Percentiles rank a stretch among this genome's conserved stretches.
Conservation (phyloP, 805 yeast genomes). For the Ogataea ramenticola region DNA sequence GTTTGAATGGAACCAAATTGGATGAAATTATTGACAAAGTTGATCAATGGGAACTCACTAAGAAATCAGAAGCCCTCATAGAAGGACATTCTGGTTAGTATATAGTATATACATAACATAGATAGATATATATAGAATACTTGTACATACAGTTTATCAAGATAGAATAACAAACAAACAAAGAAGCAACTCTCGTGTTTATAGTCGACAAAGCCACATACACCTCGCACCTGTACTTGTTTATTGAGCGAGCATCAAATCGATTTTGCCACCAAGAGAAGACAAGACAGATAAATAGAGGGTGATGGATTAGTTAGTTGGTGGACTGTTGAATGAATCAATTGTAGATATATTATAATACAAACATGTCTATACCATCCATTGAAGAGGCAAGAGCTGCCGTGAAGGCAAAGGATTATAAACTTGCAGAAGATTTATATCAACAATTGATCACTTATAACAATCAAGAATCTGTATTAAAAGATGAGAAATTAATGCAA, state of each 20-base stretch:
- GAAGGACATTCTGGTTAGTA: constrained; percentile 10
- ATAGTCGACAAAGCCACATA: too few species aligned
- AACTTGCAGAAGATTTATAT: constrained; percentile 56
- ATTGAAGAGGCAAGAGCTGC: constrained; percentile 57
- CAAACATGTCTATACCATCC: constrained; percentile 22
- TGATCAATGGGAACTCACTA: constrained; percentile 37
- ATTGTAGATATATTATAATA: too few species aligned
- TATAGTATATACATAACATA: neutral
- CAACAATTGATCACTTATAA: constrained; percentile 33
- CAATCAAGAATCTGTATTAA: neutral
- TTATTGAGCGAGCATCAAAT: too few species aligned
- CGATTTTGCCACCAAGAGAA: too few species aligned
- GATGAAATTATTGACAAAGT: constrained; percentile 51
- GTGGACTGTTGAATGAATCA: too few species aligned
- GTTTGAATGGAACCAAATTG: constrained; percentile 52
- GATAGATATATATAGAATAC: neutral
- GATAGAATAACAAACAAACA: too few species aligned
- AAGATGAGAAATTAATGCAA: constrained; percentile 36
- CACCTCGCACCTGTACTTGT: neutral
- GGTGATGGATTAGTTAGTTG: too few species aligned
- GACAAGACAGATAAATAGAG: too few species aligned
- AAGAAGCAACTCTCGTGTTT: too few species aligned
- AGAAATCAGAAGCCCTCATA: constrained; percentile 33
- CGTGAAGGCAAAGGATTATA: constrained; percentile 38
- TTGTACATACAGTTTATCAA: too few species aligned